Conservation (phyloP, 2,329 filamentous ascomycete species). For the Pestalotiopsis fici region DNA sequence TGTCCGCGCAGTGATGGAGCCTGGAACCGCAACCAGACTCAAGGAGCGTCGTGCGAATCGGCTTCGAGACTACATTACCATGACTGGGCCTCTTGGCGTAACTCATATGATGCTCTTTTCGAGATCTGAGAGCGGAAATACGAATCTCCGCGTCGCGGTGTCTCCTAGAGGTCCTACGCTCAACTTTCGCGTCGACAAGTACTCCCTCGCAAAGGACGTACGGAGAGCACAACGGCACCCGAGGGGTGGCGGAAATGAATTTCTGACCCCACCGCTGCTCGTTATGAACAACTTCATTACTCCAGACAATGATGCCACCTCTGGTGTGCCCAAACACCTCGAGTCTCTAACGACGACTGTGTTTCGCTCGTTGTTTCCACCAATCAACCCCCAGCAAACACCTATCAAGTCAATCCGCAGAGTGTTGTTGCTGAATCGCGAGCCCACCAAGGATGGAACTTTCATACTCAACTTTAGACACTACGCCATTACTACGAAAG, state of each 20-base stretch:
- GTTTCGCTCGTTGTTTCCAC: conserved; percentile 94
- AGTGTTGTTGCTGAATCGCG: conserved; percentile 87
- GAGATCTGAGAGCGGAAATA: conserved; percentile 85
- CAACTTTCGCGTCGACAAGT: conserved; percentile 92
- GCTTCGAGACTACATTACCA: conserved; percentile 88
- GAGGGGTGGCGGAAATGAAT: conserved; percentile 81
- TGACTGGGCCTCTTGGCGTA: conserved; percentile 92
- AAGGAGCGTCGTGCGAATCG: conserved; percentile 89
- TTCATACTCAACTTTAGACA: conserved; percentile 89
- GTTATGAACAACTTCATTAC: conserved; percentile 98
- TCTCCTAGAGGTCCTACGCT: conserved; percentile 90
- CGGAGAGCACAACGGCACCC: conserved; percentile 81
- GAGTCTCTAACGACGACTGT: conserved; percentile 90
- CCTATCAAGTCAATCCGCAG: conserved; percentile 90
- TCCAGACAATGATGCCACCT: conserved; percentile 58
- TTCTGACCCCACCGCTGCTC: conserved; percentile 80
- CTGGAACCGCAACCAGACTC: conserved; percentile 83
- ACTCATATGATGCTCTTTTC: conserved; percentile 94
- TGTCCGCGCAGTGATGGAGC: conserved; percentile 92
- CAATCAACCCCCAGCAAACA: conserved; percentile 89
- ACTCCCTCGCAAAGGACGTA: conserved; percentile 91
- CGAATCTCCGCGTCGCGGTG: conserved; percentile 84
- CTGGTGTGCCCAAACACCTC: conserved; percentile 87
- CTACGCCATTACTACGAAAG: conserved; percentile 91
- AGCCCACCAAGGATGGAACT: conserved; percentile 64